Base-by-base conservation (phyloP, 2,329 filamentous ascomycete genomes). In the Emergomyces orientalis region DNA sequence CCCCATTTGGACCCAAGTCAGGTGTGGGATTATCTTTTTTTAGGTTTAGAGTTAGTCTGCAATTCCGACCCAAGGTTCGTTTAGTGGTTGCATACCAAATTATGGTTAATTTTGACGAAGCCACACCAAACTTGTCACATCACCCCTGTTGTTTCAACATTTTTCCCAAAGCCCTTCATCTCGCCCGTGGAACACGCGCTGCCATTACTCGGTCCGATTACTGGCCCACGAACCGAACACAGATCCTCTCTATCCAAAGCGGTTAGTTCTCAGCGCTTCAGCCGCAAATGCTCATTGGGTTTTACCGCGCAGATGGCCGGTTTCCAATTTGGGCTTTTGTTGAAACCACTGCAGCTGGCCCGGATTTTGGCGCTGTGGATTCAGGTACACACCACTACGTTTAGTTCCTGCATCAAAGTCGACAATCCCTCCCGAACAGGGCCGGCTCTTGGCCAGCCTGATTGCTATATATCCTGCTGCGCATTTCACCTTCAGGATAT, bases 51-150 rank as follows among this genome's bases (percentile, higher is more conserved):
- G 56, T 59, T 43, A 45, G n/a, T 27, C 41, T 32, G 37, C 55
- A 13, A 43, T 58, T 43, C 22, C 34, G 11, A n/a, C 37, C 54
- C 32, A 37, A 39, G 39, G 32, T 8, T 13, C 30, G n/a, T n/a
- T n/a, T n/a, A n/a, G n/a, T n/a, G n/a, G n/a, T n/a, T n/a, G n/a
- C n/a, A n/a, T n/a, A n/a, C n/a, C n/a, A n/a, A 59, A 27, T 32
- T 45, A 43, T 59, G 56, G 56, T 56, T 45, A 59, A 59, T 59
- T 59, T 41, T 45, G 56, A 47, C 22, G 56, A 32, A 59, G 34
- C 54, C 34, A 45, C 14, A 7, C 41, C 39, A 45, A 45, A 13
- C 37, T 11, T 59, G 39, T n/a, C 37, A 45, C 56, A 45, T 30
- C 41, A 30, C 14, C 30, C 39, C 14, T 45, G 41, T 17, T 22